Evolutionary conservation across 2,329 filamentous ascomycete genomes (phyloP), one percentile per base, ranked within the genome.

Genomic region (Penicillium vulpinum): DNA sequence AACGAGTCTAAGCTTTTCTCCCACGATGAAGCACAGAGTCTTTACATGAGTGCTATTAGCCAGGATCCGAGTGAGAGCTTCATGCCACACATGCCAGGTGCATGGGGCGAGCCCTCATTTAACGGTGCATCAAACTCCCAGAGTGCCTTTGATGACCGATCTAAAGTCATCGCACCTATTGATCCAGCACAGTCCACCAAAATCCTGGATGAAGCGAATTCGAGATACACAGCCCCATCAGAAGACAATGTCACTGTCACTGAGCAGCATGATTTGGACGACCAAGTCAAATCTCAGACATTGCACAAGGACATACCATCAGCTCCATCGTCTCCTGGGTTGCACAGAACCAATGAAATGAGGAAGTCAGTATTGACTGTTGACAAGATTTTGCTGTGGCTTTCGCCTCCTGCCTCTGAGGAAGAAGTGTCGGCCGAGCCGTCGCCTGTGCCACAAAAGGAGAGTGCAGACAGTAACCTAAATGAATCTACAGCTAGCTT

Each of bases 31-130:
- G 79, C 79, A n/a, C 73, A 79, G 54, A 81, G 78, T 60, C 75
- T 81, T 72, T 81, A 81, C 56, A 78, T 81, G 78, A 81, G 85
- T 67, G 85, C 83, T 11, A 76, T 86, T 54, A 85, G 81, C 56
- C 73, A 75, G 36, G 70, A 69, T 10, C 70, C 56, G 21, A 65
- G 58, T 50, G 62, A 58, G 28, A 68, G 65, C 48, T 71, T 72
- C 43, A 59, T 66, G 28, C 70, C 69, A 5, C 65, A 66, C 44
- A 77, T 79, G 57, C 77, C 78, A 16, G 77, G 78, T 8, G 76
- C 69, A 36, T 79, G 77, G 77, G 71, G 71, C 38, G n/a, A n/a
- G n/a, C n/a, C n/a, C n/a, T 72, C 68, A 15, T 67, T 67, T 8
- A 68, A 64, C 28, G 61, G 63, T 33, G 31, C 61, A 48, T 26